Conservation (phyloP, 75 land plant genomes). For the Cupressus sempervirens region DNA sequence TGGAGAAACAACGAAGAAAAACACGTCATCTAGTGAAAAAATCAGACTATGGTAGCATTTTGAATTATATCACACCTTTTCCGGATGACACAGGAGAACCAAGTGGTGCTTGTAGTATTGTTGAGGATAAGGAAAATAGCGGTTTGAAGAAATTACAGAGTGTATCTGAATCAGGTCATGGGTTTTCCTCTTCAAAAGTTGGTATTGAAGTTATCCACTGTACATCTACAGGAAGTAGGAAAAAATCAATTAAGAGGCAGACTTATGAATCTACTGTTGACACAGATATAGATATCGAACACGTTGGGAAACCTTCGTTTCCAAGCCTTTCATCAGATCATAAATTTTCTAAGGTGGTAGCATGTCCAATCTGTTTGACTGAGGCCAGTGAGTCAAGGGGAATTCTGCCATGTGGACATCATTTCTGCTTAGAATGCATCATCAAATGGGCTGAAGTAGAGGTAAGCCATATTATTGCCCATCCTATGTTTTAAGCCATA, state of each 20-base stretch:
- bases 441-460: constrained; percentile 26
- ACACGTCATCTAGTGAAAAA: constrained; percentile 9
- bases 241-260: background rate
- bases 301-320: background rate
- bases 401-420: constrained; percentile 38
- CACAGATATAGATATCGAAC: background rate
- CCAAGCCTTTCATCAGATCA: background rate
- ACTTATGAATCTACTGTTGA: background rate
- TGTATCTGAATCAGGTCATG: background rate
- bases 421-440: constrained; percentile 39
- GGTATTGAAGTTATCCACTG: background rate
- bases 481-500: background rate
- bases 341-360: constrained; percentile 9
- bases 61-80: background rate
- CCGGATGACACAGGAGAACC: background rate
- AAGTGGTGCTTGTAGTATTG: background rate
- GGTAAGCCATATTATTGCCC: constrained; percentile 15
- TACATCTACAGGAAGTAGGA: background rate
- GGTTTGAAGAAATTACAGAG: background rate
- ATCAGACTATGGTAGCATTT: constrained; percentile 6
- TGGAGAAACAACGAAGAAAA: constrained; percentile 3
- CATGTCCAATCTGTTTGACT: constrained; percentile 33
- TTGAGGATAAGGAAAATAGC: background rate
- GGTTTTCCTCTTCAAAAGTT: background rate
- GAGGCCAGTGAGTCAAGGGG: constrained; percentile 32